Evolutionary conservation across 768 basidiomycete genomes (phyloP).

Genomic region (Russula abietina): DNA sequence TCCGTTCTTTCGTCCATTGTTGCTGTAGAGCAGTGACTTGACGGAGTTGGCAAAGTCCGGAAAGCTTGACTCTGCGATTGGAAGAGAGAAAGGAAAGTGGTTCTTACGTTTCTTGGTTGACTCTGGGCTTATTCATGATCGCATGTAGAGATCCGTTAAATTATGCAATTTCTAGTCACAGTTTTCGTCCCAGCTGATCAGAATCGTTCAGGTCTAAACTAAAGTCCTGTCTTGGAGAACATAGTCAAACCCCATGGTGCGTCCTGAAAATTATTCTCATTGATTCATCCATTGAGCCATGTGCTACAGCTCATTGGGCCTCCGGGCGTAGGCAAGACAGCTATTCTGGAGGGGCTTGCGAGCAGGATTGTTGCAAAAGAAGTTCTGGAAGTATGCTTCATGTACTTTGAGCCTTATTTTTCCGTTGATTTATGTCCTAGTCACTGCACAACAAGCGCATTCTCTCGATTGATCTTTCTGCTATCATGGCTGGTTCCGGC

Average conservation of each 20-base stretch:
- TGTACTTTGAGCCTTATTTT: too few species aligned
- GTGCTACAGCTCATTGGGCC: too few species aligned
- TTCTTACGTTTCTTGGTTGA: not conserved
- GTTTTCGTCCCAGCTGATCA: not conserved
- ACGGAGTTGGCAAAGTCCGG: constrained; percentile 80
- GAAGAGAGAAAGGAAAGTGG: constrained; percentile 67
- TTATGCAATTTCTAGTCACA: constrained; percentile 37
- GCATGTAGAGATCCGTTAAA: constrained; percentile 75
- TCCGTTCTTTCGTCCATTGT: not conserved
- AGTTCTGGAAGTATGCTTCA: constrained; percentile 81
- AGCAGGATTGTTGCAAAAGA: constrained; percentile 82
- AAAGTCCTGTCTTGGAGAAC: constrained; percentile 80
- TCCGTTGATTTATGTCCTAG: too few species aligned
- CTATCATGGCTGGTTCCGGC: constrained; percentile 83
- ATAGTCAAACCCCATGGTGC: constrained; percentile 85
- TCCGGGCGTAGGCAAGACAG: constrained; percentile 90
- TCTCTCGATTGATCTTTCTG: constrained; percentile 75
- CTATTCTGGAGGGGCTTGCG: constrained; percentile 85
- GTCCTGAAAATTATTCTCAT: constrained; percentile 26
- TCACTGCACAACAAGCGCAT: too few species aligned
- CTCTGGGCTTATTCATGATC: not conserved
- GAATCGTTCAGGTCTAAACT: not conserved
- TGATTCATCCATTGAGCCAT: not conserved
- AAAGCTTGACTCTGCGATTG: constrained; percentile 87
- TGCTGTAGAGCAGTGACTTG: constrained; percentile 64